Base-by-base conservation (phyloP, 2,329 filamentous ascomycete genomes). In the Capronia epimyces region DNA sequence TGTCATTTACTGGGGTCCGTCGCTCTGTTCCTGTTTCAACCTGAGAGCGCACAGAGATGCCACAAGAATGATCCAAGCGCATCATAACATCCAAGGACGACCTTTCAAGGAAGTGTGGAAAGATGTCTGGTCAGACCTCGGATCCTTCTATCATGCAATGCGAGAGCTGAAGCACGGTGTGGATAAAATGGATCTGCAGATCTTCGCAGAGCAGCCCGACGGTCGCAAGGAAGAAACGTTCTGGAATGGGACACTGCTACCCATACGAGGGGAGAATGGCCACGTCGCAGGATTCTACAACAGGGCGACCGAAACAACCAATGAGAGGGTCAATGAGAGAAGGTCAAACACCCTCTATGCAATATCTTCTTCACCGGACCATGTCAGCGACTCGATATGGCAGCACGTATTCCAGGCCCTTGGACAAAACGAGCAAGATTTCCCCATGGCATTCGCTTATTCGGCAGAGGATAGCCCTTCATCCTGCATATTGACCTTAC, bases 401-500 rank as follows among this genome's bases (percentile, higher is more conserved):
- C 62, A 65, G 20, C 71, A 67, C 53, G 67, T 71, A 5, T 66
- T 77, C 2, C 65, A 73, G 52, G 67, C 73, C 49, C 63, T 78
- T 3, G 69, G 67, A 18, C 62, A 66, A 1, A 73, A 73, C 58
- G 66, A 67, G 18, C 74, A 75, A 51, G 76, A 79, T 51, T 71
- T 77, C 13, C 76, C 76, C 2, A 63, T 79, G 40, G 75, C 74
- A 3, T 71, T 78, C 46, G 64, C 78, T 3, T 79, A 79, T 55
- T 75, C 73, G 1, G 70, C 77, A n/a, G 66, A 70, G 3, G 66
- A 71, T 21, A 70, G 72, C 24, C 5, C 27, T 18, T 27, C 31
- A 2, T 13, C 44, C 21, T 53, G 50, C 32, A 52, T 34, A 22
- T 39, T 56, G 44, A 58, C 42, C 15, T 40, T 60, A n/a, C 46